Conservation (phyloP, 83 land plant genomes). For the Larix sibirica region DNA sequence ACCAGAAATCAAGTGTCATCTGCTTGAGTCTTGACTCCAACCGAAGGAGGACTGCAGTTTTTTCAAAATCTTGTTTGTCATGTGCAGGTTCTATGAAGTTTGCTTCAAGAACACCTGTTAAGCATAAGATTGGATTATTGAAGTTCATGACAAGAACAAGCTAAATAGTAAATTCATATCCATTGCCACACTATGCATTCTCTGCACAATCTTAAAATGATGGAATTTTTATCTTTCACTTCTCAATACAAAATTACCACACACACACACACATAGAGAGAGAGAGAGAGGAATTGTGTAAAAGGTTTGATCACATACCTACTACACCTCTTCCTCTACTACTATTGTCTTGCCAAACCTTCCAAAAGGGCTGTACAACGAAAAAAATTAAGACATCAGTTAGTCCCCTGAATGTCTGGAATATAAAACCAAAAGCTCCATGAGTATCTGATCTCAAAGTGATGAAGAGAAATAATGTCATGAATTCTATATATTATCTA, state of each 20-base stretch:
- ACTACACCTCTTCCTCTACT: slow-evolving; percentile 60
- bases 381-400: not conserved
- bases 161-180: too few relatives aligned
- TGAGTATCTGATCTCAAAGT: not conserved
- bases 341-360: slow-evolving; percentile 44
- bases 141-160: too few relatives aligned
- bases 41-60: slow-evolving; percentile 56
- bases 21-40: slow-evolving; percentile 68
- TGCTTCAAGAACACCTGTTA: slow-evolving; percentile 68
- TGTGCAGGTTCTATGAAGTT: slow-evolving; percentile 84
- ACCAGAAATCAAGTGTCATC: slow-evolving; percentile 83
- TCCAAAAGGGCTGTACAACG: slow-evolving; percentile 35
- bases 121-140: too few relatives aligned
- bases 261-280: too few relatives aligned
- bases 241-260: too few relatives aligned
- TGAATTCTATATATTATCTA: not conserved
- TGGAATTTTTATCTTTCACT: too few relatives aligned
- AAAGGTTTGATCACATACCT: slow-evolving; percentile 14
- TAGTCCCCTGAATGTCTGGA: not conserved
- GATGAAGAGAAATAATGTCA: not conserved
- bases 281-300: too few relatives aligned
- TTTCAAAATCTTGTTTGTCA: slow-evolving; percentile 87
- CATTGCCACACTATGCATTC: too few relatives aligned
- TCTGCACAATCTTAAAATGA: too few relatives aligned
- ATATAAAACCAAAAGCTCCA: not conserved